Percentiles rank a stretch among this genome's conserved stretches.
Evolutionary conservation across 495 filamentous ascomycete genomes (phyloP).

Genomic region (Penicillium cataractarum): DNA sequence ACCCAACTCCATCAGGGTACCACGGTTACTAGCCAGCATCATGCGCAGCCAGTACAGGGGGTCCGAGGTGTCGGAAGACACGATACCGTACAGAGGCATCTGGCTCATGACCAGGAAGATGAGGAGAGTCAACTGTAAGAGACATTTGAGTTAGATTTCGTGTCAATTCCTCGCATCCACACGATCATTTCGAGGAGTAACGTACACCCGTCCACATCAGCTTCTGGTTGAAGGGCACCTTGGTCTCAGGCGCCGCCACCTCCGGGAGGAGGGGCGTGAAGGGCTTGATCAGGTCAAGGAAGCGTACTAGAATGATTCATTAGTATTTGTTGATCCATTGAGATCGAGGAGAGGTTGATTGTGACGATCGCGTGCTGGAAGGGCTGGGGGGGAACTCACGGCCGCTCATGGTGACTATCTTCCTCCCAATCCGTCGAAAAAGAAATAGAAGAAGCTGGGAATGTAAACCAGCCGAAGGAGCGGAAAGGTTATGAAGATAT

Average conservation of each 20-base stretch:
- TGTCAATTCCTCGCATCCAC: slow-evolving; percentile 17
- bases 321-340: slow-evolving; percentile 38
- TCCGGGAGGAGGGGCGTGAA: slow-evolving; percentile 99
- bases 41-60: slow-evolving; percentile 99
- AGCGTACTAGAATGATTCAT: slow-evolving; percentile 71
- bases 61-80: slow-evolving; percentile 95
- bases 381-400: slow-evolving; percentile 43
- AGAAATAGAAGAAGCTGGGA: slow-evolving; percentile 51
- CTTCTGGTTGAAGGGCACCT: slow-evolving; percentile 98
- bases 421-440: slow-evolving; percentile 39
- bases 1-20: slow-evolving; percentile 98
- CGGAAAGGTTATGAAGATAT: slow-evolving; percentile 46
- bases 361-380: slow-evolving; percentile 43
- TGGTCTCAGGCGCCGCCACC: slow-evolving; percentile 94
- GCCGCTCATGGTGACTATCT: slow-evolving; percentile 50
- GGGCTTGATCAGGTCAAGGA: slow-evolving; percentile 99
- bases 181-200: slow-evolving; percentile 21
- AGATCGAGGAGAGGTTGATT: slow-evolving; percentile 17
- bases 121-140: slow-evolving; percentile 77
- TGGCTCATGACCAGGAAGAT: slow-evolving; percentile 99
- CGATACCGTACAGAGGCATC: slow-evolving; percentile 96
- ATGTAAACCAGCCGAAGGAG: slow-evolving; percentile 59
- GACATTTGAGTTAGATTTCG: slow-evolving; percentile 37
- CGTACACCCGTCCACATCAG: slow-evolving; percentile 97
- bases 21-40: slow-evolving; percentile 99